Conservation (phyloP, 805 yeast genomes). For the Lachancea dasiensis region DNA sequence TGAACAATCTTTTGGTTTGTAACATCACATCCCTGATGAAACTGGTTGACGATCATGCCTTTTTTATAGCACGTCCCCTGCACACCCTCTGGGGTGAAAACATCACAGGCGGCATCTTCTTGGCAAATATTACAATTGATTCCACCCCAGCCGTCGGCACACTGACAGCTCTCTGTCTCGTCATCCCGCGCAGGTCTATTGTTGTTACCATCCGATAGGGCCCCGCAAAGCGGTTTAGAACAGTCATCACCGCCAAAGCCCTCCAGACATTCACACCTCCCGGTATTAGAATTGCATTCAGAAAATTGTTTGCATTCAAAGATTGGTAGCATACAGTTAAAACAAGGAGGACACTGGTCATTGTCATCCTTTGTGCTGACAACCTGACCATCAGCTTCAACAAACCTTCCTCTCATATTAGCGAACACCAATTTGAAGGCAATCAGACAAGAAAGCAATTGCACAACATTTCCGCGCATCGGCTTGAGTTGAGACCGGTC, state of each 20-base stretch:
- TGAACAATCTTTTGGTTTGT: constrained; percentile 81
- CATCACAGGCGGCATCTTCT: constrained; percentile 67
- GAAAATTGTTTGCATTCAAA: constrained; percentile 89
- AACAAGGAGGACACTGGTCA: constrained; percentile 72
- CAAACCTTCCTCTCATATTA: too few species aligned
- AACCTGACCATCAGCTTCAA: too few species aligned
- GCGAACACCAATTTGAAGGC: too few species aligned
- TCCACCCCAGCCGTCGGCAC: constrained; percentile 88
- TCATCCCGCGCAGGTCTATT: constrained; percentile 57
- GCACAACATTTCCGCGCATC: too few species aligned
- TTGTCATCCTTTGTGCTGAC: neutral
- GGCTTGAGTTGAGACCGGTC: too few species aligned
- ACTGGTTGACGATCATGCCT: constrained; percentile 74
- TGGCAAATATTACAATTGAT: constrained; percentile 88
- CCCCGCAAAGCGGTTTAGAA: constrained; percentile 81
- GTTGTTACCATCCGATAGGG: constrained; percentile 47
- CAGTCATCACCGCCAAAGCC: constrained; percentile 97
- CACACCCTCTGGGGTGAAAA: constrained; percentile 80
- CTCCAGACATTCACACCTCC: constrained; percentile 84
- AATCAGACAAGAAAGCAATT: too few species aligned
- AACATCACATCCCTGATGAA: constrained; percentile 91
- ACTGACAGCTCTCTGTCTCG: constrained; percentile 50
- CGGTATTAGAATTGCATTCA: constrained; percentile 79
- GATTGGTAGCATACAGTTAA: constrained; percentile 90
- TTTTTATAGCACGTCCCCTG: constrained; percentile 84